Evolutionary conservation across 192 early-diverging fungal species (phyloP), one percentile per base, ranked within the genome.

Genomic region (Linnemannia schmuckeri): DNA sequence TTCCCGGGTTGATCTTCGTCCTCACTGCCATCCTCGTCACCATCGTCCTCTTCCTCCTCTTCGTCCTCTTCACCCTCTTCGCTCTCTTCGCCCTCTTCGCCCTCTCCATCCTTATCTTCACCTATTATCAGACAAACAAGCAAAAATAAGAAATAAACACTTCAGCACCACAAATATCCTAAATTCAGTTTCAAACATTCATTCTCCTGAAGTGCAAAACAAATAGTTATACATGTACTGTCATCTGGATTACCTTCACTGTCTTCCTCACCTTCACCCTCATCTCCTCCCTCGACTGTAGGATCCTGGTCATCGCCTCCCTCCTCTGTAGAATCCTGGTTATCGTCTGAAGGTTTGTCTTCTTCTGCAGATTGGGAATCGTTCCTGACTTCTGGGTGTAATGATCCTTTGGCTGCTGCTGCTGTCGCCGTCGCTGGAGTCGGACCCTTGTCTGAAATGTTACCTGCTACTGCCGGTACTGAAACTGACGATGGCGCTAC

Each of bases 321-420:
- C 35, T 71, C 79, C 2, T 74, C 79, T 0, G 8, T 44, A 7
- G 35, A 57, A 12, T 80, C 72, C 0, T 75, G 52, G 13, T 61
- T 52, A 13, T 61, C 37, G n/a, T 30, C 44, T 22, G 5, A n/a
- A 71, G 70, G 41, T 10, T 5, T 35, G 40, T 46, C 13, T 1
- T 46, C 33, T 27, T 18, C 30, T 18, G 13, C 22, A 9, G 47
- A 71, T 40, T 69, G 40, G 55, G 66, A 75, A 37, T 71, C 52
- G 35, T 82, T 61, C 69, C 80, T 69, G 30, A 46, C 24, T 35
- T 72, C 68, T 30, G 74, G 47, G 27, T 35, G 30, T 20, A 61
- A 74, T 9, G 33, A 35, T 40, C 22, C 70, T 10, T 35, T 71
- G 18, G 38, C 40, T 6, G 30, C 52, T 37, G 57, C 24, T 55